Evolutionary conservation across 2,329 filamentous ascomycete species (phyloP).

Genomic region (Stemphylium lycopersici): DNA sequence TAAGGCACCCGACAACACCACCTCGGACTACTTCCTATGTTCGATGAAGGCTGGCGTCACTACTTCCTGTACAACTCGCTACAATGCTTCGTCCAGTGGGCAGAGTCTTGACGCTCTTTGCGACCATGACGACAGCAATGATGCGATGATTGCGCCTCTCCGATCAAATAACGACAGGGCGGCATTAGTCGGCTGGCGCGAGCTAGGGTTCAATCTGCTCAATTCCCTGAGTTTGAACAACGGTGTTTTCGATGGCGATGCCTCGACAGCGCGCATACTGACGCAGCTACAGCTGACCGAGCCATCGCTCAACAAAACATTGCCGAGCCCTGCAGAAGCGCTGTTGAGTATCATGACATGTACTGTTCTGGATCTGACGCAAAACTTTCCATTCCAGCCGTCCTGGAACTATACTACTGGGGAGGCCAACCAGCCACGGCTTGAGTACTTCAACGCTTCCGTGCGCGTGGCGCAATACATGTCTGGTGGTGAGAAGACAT

Average conservation of each 20-base stretch:
- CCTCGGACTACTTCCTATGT: conserved; percentile 12
- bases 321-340: conserved; percentile 6
- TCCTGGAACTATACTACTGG: neutral
- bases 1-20: conserved; percentile 8
- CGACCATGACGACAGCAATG: neutral
- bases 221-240: conserved; percentile 14
- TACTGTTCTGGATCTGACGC: conserved; percentile 9
- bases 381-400: conserved; percentile 6
- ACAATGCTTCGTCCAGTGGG: conserved; percentile 11
- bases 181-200: conserved; percentile 5
- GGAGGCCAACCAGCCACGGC: neutral
- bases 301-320: conserved; percentile 3
- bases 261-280: conserved; percentile 8
- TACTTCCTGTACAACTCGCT: conserved; percentile 9
- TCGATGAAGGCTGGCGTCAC: conserved; percentile 11
- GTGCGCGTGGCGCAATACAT: conserved; percentile 16
- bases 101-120: conserved; percentile 12
- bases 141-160: neutral
- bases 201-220: conserved; percentile 8
- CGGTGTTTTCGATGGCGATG: conserved; percentile 13
- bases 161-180: neutral
- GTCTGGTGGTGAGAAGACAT: conserved; percentile 11
- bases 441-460: conserved; percentile 11
- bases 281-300: conserved; percentile 8
- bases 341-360: conserved; percentile 6